Evolutionary conservation across 257 asterid genomes (phyloP).

Genomic region (Fraxinus excelsior): DNA sequence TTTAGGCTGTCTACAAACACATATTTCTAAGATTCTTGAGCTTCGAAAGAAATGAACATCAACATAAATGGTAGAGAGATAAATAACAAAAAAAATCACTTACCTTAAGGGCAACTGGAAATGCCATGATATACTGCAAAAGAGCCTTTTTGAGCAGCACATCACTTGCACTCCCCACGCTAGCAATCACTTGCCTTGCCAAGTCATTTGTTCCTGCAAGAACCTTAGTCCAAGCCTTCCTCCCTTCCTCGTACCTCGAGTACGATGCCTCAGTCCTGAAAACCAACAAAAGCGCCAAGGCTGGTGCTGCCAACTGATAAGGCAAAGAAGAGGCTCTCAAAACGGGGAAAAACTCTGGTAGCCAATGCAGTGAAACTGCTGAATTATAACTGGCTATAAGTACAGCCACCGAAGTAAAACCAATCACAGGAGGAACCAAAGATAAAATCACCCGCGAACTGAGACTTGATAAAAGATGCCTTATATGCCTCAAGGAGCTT

Average conservation of each 20-base stretch:
- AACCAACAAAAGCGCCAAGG: conserved; percentile 85
- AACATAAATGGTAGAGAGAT: background rate
- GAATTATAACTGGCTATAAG: conserved; percentile 67
- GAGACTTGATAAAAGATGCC: conserved; percentile 69
- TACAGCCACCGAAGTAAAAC: conserved; percentile 71
- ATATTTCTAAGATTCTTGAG: background rate
- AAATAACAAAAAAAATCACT: background rate
- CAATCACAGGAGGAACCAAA: conserved; percentile 80
- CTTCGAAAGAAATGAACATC: background rate
- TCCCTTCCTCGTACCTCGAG: conserved; percentile 83
- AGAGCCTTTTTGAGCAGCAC: conserved; percentile 56
- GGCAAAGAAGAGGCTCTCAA: conserved; percentile 85
- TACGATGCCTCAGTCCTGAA: conserved; percentile 97
- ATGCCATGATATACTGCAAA: conserved; percentile 80
- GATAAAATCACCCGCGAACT: conserved; percentile 82
- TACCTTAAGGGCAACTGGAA: conserved; percentile 95
- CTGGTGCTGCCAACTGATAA: conserved; percentile 92
- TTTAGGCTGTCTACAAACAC: background rate
- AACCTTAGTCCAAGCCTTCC: conserved; percentile 78
- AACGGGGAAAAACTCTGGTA: conserved; percentile 78
- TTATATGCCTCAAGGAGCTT: conserved; percentile 71
- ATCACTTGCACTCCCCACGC: conserved; percentile 55
- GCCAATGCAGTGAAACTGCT: conserved; percentile 60
- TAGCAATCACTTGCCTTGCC: conserved; percentile 74
- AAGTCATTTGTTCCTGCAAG: conserved; percentile 71